Base-by-base conservation (phyloP, 2,329 filamentous ascomycete genomes). In the Botrytis byssoidea region DNA sequence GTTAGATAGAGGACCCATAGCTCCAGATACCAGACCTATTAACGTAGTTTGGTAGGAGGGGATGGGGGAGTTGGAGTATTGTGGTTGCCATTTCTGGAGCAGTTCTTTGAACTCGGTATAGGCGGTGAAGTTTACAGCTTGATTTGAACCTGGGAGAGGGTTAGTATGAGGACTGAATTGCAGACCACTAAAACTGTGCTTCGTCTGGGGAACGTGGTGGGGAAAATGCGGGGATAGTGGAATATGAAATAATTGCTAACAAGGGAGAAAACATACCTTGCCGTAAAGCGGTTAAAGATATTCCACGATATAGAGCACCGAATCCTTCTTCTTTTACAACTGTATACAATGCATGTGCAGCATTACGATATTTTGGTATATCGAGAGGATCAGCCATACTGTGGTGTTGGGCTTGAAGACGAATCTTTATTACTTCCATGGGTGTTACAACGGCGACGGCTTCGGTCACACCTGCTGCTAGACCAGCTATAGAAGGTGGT, bases 341-440 rank as follows among this genome's bases (percentile, higher is more conserved):
- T 8, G 95, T 98, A 85, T 97, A 97, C 29, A 90, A 84, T 10
- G 89, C 89, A 82, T 91, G 89, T 29, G 94, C 94, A 40, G 95
- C 95, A 84, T 97, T 98, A 82, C 95, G 93, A 87, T 98, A 98
- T 85, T 98, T 98, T 77, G 96, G 96, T 14, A 98, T 84, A 82
- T 98, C 96, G 78, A 98, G 91, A 9, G 96, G 96, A 82, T 99
- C 96, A 67, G 96, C 94, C 91, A 99, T 96, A 82, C 90, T 94
- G 89, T 99, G 96, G 85, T 98, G 93, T 85, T 99, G 96, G 7
- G 95, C 95, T 87, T 99, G 96, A 78, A 99, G 89, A 67, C 96
- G 93, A 82, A 99, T 99, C 89, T 99, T 99, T 84, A 99, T 90
- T 75, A 99, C 96, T 86, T 99, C 96, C 96, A 99, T 99, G 9